These are phyloP conservation scores for Starmerella roubikii DNA, from an alignment of 805 yeast species.

Conservation along the genomic window DNA sequence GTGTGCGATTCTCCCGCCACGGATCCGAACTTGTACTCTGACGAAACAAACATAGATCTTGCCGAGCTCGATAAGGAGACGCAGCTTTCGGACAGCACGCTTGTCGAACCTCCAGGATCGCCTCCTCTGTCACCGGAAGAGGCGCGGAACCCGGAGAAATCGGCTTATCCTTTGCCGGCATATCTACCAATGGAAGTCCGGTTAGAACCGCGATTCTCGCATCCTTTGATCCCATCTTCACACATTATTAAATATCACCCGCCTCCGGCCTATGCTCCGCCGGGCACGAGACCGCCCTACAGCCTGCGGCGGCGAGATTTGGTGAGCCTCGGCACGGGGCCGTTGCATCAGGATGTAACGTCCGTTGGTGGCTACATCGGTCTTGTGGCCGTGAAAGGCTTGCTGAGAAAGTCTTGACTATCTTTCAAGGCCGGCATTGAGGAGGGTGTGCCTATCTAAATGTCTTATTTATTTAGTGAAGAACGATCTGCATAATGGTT, in stretches of 20 bases:
- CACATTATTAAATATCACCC: constrained; percentile 5
- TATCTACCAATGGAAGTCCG: background rate
- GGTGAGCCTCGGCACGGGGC: constrained; percentile 14
- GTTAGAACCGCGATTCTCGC: constrained; percentile 14
- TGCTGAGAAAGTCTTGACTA: constrained; percentile 14
- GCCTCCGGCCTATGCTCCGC: background rate
- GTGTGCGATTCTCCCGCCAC: too few species aligned
- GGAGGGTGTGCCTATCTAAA: background rate
- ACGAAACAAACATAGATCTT: too few species aligned
- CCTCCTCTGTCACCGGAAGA: too few species aligned
- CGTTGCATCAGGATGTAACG: constrained; percentile 16
- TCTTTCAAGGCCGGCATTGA: background rate
- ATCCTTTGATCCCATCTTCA: constrained; percentile 17
- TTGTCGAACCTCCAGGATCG: too few species aligned
- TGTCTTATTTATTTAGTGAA: too few species aligned
- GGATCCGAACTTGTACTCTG: too few species aligned
- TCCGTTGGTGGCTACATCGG: constrained; percentile 21
- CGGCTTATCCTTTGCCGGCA: too few species aligned
- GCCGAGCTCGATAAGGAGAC: too few species aligned
- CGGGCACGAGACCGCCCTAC: background rate
- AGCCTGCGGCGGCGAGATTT: constrained; percentile 13
- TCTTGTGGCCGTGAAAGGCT: constrained; percentile 15
- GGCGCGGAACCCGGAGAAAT: too few species aligned
- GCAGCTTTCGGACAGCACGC: too few species aligned
- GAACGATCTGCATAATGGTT: too few species aligned